Conservation (phyloP, 768 basidiomycete species). For the Lepiota brunneoincarnata region DNA sequence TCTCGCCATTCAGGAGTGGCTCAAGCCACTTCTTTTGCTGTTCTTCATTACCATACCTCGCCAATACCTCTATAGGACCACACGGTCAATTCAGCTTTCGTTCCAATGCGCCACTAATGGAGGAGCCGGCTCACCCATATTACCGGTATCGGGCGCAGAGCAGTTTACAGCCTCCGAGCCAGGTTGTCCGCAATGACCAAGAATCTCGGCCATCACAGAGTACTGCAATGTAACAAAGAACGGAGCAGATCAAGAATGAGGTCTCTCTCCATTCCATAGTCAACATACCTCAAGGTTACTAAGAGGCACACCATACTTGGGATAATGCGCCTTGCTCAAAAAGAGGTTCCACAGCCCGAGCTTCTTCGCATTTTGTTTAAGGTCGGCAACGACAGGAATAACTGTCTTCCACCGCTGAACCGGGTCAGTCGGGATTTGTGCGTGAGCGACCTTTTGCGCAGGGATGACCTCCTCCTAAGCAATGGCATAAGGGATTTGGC, state of each 20-base stretch:
- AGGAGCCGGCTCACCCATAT: conserved; percentile 71
- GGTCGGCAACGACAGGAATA: conserved; percentile 75
- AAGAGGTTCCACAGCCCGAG: conserved; percentile 97
- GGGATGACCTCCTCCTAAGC: conserved; percentile 87
- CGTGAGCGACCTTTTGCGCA: conserved; percentile 70
- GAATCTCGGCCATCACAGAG: conserved; percentile 94
- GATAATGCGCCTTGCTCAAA: conserved; percentile 92
- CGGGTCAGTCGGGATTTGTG: conserved; percentile 77
- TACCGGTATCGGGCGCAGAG: conserved; percentile 95
- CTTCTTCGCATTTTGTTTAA: conserved; percentile 85
- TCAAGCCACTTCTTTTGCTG: conserved; percentile 91
- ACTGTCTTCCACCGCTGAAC: conserved; percentile 80
- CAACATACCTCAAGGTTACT: conserved; percentile 83
- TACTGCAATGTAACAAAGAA: conserved; percentile 50
- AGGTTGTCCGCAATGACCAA: conserved; percentile 80
- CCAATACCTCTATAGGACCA: conserved; percentile 78
- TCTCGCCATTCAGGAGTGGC: conserved; percentile 89
- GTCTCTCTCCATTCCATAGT: not conserved
- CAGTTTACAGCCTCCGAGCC: conserved; percentile 91
- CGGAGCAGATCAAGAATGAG: not conserved
- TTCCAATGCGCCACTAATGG: not conserved
- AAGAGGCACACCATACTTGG: conserved; percentile 83
- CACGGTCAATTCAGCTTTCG: conserved; percentile 8
- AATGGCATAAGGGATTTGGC: not conserved
- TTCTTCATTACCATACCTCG: conserved; percentile 86